Evolutionary conservation across 805 yeast species (phyloP).

Genomic region (Cyberlindnera japonica): DNA sequence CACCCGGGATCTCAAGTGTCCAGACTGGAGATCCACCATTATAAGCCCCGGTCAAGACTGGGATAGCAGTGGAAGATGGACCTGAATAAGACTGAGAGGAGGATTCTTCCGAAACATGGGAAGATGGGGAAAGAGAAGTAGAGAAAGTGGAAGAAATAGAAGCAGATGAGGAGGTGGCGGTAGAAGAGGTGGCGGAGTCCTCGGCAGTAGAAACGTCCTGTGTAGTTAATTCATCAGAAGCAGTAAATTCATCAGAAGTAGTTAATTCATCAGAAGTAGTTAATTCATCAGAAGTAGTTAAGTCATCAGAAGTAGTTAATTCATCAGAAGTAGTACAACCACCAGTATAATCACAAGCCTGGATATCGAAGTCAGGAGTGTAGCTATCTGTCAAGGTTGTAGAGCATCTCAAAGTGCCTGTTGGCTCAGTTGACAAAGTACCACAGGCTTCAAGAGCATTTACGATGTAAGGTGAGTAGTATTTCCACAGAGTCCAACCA

Average conservation of each 20-base stretch:
- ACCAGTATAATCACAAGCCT: constrained; percentile 11
- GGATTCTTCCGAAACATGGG: neutral
- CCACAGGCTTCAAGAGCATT: constrained; percentile 27
- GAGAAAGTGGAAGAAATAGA: neutral
- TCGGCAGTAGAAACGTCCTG: neutral
- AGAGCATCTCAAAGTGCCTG: constrained; percentile 30
- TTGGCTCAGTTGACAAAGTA: constrained; percentile 25
- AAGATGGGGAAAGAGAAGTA: neutral
- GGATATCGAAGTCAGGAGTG: constrained; percentile 1
- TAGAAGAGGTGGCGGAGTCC: neutral
- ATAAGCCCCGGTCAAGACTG: neutral
- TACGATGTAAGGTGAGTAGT: constrained; percentile 9
- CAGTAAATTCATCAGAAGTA: constrained; percentile 9
- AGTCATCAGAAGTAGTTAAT: constrained; percentile 1
- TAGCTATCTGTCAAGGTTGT: constrained; percentile 19
- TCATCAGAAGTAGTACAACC: constrained; percentile 7
- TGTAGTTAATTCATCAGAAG: neutral
- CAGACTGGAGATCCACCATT: constrained; percentile 1
- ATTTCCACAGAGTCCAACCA: constrained; percentile 13
- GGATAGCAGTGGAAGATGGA: neutral
- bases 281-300: constrained; percentile 6
- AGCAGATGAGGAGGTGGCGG: neutral
- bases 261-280: neutral
- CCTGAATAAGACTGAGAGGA: constrained; percentile 1
- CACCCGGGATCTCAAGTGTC: constrained; percentile 1